Conservation (phyloP, 768 basidiomycete genomes). For the Podaxis carcinomalis region DNA sequence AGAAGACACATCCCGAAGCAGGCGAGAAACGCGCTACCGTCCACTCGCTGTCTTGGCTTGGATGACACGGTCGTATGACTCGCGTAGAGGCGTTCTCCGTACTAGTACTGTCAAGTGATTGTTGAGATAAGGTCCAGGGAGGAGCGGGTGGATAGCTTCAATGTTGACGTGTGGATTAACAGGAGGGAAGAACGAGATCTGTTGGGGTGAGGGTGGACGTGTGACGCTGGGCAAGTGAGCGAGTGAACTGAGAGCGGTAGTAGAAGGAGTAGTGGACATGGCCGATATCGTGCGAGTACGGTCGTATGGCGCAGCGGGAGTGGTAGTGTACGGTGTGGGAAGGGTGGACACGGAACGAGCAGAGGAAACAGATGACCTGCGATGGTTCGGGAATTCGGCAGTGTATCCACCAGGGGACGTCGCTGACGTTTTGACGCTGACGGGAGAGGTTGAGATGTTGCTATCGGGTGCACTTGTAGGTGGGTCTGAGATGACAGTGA, state of each 20-base stretch:
- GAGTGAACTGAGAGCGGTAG: conserved; percentile 54
- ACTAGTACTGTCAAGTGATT: conserved; percentile 68
- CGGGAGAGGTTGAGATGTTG: conserved; percentile 37
- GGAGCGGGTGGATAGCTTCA: conserved; percentile 63
- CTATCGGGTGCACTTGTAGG: conserved; percentile 36
- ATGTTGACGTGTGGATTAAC: conserved; percentile 48
- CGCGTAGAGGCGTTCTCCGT: conserved; percentile 61
- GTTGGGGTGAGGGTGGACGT: conserved; percentile 41
- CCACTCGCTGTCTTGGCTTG: conserved; percentile 43
- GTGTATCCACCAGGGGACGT: conserved; percentile 15
- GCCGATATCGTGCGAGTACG: conserved; percentile 54
- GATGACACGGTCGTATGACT: conserved; percentile 65
- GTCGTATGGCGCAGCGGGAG: conserved; percentile 21
- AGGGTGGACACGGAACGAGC: conserved; percentile 56
- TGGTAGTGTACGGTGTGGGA: conserved; percentile 32
- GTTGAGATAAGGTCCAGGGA: conserved; percentile 68
- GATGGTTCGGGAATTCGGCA: not conserved
- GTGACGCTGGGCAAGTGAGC: conserved; percentile 48
- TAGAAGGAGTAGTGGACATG: conserved; percentile 49
- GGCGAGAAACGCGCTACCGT: conserved; percentile 14
- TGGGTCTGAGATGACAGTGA: conserved; percentile 46
- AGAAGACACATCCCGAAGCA: not conserved
- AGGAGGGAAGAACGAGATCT: conserved; percentile 62
- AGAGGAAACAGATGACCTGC: conserved; percentile 53
- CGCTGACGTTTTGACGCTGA: conserved; percentile 22